These are phyloP conservation scores for Agarophyton chilense DNA, from an alignment of 23 red algal species.

Conservation along the genomic window DNA sequence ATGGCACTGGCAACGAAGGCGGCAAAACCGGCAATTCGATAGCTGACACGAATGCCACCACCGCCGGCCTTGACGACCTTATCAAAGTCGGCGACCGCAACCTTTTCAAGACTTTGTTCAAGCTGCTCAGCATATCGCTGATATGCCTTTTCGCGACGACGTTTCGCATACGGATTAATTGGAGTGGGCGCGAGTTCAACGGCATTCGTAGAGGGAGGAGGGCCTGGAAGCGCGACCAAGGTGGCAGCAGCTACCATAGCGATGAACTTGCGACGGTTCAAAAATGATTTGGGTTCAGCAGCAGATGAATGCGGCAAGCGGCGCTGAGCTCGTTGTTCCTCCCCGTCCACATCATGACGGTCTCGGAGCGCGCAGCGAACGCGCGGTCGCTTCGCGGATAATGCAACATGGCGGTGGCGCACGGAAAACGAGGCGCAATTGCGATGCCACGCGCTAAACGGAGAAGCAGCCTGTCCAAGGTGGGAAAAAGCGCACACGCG, in stretches of 20 bases:
- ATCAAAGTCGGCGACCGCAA: constrained; percentile 44
- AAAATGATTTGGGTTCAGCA: neutral
- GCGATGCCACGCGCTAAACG: neutral
- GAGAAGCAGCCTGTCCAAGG: neutral
- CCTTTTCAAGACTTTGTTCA: constrained; percentile 50
- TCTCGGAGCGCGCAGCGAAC: neutral
- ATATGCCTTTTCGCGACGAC: constrained; percentile 64
- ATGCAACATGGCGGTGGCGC: neutral
- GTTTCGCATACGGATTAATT: constrained; percentile 81
- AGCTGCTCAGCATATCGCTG: constrained; percentile 51
- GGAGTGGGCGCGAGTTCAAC: constrained; percentile 76
- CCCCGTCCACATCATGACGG: neutral
- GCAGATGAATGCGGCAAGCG: neutral
- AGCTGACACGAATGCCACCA: constrained; percentile 40
- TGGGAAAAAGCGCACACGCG: neutral
- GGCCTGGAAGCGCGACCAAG: neutral
- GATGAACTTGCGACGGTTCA: constrained; percentile 7
- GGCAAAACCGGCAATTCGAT: constrained; percentile 63
- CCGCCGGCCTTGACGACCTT: constrained; percentile 45
- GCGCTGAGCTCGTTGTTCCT: neutral
- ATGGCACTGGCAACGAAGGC: constrained; percentile 76
- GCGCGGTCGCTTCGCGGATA: neutral
- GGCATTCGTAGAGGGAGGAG: constrained; percentile 35
- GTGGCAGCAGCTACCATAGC: constrained; percentile 4
- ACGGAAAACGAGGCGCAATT: neutral